Base-by-base conservation (phyloP, 805 yeast genomes). In the Pichia scutulata region DNA sequence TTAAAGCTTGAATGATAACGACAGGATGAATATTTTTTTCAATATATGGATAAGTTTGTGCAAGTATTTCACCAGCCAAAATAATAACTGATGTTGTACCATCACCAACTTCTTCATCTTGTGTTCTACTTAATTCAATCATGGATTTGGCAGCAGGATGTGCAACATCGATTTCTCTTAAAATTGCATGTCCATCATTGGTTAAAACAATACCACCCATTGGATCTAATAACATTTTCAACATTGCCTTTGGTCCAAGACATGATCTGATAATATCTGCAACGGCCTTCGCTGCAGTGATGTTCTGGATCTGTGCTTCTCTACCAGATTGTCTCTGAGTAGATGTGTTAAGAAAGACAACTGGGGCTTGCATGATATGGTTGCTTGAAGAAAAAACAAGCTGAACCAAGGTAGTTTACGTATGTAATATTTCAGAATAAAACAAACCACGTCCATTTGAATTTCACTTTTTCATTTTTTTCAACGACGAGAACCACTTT, bases 71-170 rank as follows among this genome's bases (percentile, higher is more conserved):
- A 56, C 99, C 99, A 19, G 99, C 98, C 50, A 92, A 73, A 55
- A 93, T 92, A 63, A 93, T 93, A 49, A 93, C 99, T 9, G 97
- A 85, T 24, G 99, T 93, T 53, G 99, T 90, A 54, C 98, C 98
- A 51, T 59, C 62, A 47, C 62, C 99, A 52, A 80, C 99, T 71
- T 92, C 99, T 71, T 92, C 99, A 66, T 92, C 99, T 72, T 92
- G 97, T 7, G 99, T 90, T 71, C 99, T 81, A 61, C 93, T 82
- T 57, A 93, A 78, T 71, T 93, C 99, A 64, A 93, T 86, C 98
- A 93, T 93, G 30, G 96, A 86, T 71, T 93, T 93, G 44, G 99
- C 99, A 5, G 99, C 99, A 12, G 99, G 99, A 67, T 93, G 99
- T 4, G 97, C 89, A 50, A 86, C 95, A 65, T 92, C 98, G 59